Conservation (phyloP, 2,329 filamentous ascomycete species). For the Stachybotrys chartarum region DNA sequence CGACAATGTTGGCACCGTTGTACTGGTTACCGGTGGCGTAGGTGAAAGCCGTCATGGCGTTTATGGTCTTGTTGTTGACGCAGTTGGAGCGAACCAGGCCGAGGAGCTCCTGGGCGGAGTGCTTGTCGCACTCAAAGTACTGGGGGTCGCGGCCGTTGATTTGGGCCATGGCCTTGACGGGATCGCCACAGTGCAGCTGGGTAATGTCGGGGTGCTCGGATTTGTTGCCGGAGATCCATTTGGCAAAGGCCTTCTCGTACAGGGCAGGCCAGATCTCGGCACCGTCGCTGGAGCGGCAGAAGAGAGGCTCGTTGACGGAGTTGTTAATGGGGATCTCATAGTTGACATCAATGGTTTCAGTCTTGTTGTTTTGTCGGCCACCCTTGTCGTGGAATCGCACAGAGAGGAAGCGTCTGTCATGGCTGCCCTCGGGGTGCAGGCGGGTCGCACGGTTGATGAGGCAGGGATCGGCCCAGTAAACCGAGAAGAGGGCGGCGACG, state of each 20-base stretch:
- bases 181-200: constrained; percentile 31
- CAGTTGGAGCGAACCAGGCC: constrained; percentile 30
- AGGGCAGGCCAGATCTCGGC: constrained; percentile 36
- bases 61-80: constrained; percentile 35
- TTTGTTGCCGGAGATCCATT: constrained; percentile 28
- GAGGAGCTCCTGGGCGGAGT: constrained; percentile 23
- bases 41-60: constrained; percentile 33
- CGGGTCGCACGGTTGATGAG: constrained; percentile 29
- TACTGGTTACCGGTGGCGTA: constrained; percentile 28
- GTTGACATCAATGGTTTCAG: constrained; percentile 32
- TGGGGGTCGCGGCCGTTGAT: constrained; percentile 29
- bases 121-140: constrained; percentile 26
- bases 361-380: constrained; percentile 30
- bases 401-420: constrained; percentile 17
- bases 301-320: constrained; percentile 32
- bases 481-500: constrained; percentile 35
- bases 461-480: constrained; percentile 35
- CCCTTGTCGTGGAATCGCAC: constrained; percentile 37
- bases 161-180: constrained; percentile 37
- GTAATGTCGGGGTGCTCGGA: constrained; percentile 32
- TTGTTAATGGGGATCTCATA: constrained; percentile 37
- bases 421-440: constrained; percentile 13
- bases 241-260: constrained; percentile 41
- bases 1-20: constrained; percentile 33
- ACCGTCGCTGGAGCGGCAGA: constrained; percentile 32